These are phyloP conservation scores for Jackrogersella minutella DNA, from an alignment of 495 filamentous ascomycete species.

Conservation along the genomic window DNA sequence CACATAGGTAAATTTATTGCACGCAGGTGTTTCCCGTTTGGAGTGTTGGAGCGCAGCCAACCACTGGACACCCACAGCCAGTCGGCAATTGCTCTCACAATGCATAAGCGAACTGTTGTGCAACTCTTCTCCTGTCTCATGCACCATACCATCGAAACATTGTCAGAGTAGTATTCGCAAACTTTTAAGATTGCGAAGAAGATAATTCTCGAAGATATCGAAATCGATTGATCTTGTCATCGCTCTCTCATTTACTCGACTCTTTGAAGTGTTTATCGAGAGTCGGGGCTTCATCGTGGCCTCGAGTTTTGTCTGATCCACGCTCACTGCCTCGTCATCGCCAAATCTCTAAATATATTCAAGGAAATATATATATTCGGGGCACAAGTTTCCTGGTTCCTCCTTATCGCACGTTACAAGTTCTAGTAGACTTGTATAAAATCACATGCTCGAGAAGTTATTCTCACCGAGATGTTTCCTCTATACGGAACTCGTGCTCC, in stretches of 20 bases:
- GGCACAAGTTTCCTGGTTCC: not conserved
- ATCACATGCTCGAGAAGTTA: not conserved
- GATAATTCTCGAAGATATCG: not conserved
- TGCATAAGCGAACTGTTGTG: slow-evolving; percentile 4
- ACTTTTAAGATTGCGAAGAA: not conserved
- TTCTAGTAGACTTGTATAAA: not conserved
- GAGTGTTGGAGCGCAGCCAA: not conserved
- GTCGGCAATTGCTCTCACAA: not conserved
- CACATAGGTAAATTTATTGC: too few relatives aligned
- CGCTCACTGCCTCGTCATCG: not conserved
- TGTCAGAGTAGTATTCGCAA: not conserved
- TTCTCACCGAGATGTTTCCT: not conserved
- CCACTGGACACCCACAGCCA: not conserved
- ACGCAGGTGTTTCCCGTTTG: not conserved
- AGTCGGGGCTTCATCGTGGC: not conserved
- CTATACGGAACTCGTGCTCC: too few relatives aligned
- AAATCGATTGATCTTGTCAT: not conserved
- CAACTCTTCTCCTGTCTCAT: slow-evolving; percentile 4
- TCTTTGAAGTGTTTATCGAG: not conserved
- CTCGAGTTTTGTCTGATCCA: not conserved
- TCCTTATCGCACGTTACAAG: not conserved
- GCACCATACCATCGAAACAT: not conserved
- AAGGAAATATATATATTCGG: not conserved
- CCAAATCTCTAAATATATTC: not conserved
- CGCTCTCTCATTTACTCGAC: too few relatives aligned